A percentile compares a stretch with the other conserved stretches of the same genome.
These are phyloP conservation scores for Ascochyta koolunga DNA, from an alignment of 2,329 filamentous ascomycete species.

Conservation along the genomic window DNA sequence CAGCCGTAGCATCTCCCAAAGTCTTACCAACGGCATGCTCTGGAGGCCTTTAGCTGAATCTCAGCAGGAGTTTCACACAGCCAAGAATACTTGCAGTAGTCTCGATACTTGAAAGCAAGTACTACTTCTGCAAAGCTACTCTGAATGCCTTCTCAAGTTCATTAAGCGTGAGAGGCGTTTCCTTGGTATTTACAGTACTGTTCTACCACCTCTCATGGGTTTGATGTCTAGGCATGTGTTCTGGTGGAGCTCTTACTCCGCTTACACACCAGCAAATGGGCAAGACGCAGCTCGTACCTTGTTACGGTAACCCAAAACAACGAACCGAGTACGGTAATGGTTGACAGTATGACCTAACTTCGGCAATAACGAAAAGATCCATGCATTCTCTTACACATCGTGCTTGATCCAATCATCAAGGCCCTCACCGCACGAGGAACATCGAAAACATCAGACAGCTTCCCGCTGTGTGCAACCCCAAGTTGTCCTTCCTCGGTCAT, in stretches of 20 bases:
- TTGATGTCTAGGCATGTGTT: not conserved
- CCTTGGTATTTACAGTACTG: not conserved
- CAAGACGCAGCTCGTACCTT: constrained; percentile 11
- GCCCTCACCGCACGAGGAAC: not conserved
- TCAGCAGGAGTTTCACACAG: no score
- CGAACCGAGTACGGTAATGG: not conserved
- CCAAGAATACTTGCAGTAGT: no score
- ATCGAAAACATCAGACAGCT: not conserved
- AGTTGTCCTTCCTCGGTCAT: constrained; percentile 1
- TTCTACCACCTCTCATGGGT: not conserved
- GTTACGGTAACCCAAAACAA: constrained; percentile 3
- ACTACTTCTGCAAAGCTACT: no score
- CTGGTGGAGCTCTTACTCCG: not conserved
- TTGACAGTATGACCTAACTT: not conserved
- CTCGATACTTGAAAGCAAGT: no score
- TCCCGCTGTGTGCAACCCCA: constrained; percentile 4
- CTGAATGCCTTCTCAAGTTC: no score
- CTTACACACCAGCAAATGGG: constrained; percentile 3
- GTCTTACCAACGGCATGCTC: no score
- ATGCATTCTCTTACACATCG: not conserved
- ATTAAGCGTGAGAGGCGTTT: not conserved
- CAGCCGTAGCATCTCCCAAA: no score
- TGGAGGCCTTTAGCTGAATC: no score
- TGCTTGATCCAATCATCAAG: not conserved
- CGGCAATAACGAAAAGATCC: not conserved